Evolutionary conservation across 176 grass and related monocot genomes (phyloP).

Genomic region (Zoysia pacifica): DNA sequence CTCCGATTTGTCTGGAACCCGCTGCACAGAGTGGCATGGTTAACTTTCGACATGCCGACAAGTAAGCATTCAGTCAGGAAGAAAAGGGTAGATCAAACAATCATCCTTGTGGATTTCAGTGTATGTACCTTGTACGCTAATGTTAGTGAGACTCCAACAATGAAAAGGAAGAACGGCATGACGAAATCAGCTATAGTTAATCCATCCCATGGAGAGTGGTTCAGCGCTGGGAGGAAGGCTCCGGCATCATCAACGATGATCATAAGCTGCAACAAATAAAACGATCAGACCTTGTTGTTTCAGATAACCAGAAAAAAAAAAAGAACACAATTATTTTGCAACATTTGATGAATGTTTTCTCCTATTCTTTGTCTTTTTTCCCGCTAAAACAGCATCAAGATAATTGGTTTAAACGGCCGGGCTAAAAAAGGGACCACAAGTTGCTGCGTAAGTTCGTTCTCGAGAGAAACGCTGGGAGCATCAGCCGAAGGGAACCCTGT

Average conservation of each 20-base stretch:
- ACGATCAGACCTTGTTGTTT: not conserved
- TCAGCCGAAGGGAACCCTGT: not conserved
- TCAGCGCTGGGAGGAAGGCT: conserved; percentile 57
- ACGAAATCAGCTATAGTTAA: conserved; percentile 83
- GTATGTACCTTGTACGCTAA: conserved; percentile 78
- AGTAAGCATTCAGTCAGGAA: conserved; percentile 23
- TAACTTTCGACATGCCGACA: not conserved
- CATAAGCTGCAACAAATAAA: conserved; percentile 76
- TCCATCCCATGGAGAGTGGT: conserved; percentile 89
- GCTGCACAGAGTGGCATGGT: conserved; percentile 41
- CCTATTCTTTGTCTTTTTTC: not conserved
- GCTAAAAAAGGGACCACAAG: too few relatives aligned
- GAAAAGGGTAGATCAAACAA: not conserved
- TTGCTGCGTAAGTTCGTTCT: too few relatives aligned
- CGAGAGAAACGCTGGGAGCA: not conserved
- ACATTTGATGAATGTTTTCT: not conserved
- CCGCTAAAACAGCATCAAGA: not conserved
- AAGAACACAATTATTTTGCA: not conserved
- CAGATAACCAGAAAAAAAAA: not conserved
- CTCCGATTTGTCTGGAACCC: conserved; percentile 54
- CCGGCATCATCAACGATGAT: conserved; percentile 92
- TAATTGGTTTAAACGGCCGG: not conserved
- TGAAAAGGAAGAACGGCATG: conserved; percentile 98
- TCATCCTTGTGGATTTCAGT: not conserved
- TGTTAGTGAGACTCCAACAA: conserved; percentile 80